Evolutionary conservation across 1,284 basidiomycete species (phyloP).

Genomic region (Blastosporella zonata): DNA sequence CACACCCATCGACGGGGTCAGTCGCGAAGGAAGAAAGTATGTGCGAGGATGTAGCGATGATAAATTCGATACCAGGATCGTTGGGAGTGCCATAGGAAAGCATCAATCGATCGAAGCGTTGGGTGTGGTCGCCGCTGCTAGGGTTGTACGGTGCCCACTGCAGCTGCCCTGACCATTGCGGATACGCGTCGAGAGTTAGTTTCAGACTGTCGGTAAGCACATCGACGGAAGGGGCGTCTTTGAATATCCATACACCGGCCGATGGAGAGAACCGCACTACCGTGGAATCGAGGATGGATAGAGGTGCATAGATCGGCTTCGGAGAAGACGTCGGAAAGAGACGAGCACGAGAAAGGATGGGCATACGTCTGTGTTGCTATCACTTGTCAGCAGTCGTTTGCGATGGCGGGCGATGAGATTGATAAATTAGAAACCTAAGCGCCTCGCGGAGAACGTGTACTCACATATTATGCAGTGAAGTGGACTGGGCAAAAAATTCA

Average conservation of each 20-base stretch:
- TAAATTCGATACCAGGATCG: constrained; percentile 39
- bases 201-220: constrained; percentile 22
- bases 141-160: constrained; percentile 28
- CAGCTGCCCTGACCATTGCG: constrained; percentile 39
- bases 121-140: constrained; percentile 24
- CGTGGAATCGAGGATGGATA: constrained; percentile 33
- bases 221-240: constrained; percentile 15
- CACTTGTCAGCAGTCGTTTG: neutral
- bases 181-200: constrained; percentile 32
- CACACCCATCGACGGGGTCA: constrained; percentile 13
- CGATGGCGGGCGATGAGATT: too few species aligned
- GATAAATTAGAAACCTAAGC: too few species aligned
- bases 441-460: too few species aligned
- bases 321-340: constrained; percentile 16
- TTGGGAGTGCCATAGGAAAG: constrained; percentile 29
- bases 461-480: too few species aligned
- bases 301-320: constrained; percentile 16
- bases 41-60: constrained; percentile 23
- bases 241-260: constrained; percentile 31
- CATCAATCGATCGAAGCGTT: constrained; percentile 33
- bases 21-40: constrained; percentile 20
- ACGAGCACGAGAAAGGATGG: constrained; percentile 14
- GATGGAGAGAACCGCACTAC: constrained; percentile 27
- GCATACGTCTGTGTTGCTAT: constrained; percentile 1
- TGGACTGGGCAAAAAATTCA: too few species aligned